These are phyloP conservation scores for Metschnikowia continentalis DNA, from an alignment of 805 yeast species.

Conservation along the genomic window DNA sequence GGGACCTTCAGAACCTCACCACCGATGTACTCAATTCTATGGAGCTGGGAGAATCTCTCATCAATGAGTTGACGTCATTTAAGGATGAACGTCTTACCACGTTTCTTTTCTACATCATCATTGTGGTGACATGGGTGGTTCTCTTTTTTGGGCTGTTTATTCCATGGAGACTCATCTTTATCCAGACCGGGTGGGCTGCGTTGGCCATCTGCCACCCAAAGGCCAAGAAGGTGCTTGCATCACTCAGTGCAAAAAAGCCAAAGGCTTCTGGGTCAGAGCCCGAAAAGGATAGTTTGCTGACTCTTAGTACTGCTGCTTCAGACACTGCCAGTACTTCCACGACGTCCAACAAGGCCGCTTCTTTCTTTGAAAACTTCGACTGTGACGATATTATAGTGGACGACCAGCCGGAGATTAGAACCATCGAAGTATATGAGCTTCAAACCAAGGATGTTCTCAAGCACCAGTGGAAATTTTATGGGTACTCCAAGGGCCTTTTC, in stretches of 20 bases:
- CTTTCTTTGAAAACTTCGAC: constrained; percentile 28
- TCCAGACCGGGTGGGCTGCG: constrained; percentile 53
- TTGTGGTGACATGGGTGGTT: constrained; percentile 32
- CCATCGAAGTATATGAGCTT: constrained; percentile 77
- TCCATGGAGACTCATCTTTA: constrained; percentile 62
- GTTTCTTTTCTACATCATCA: constrained; percentile 42
- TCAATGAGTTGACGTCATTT: constrained; percentile 65
- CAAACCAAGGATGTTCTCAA: constrained; percentile 61
- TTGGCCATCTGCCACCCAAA: constrained; percentile 60
- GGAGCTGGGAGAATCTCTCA: constrained; percentile 50
- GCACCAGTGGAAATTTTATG: constrained; percentile 56
- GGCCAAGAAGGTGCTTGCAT: constrained; percentile 27
- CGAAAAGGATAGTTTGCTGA: constrained; percentile 8
- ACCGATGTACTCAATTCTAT: constrained; percentile 48
- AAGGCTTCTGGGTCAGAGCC: constrained; percentile 27
- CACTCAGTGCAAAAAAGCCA: constrained; percentile 21
- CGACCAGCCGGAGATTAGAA: constrained; percentile 54
- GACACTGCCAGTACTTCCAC: background rate
- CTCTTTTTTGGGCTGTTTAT: constrained; percentile 46
- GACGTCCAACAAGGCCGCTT: background rate
- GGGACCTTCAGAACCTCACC: constrained; percentile 68
- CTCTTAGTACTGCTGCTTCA: background rate
- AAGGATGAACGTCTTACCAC: constrained; percentile 66
- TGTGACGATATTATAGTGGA: constrained; percentile 61
- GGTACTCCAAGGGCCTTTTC: constrained; percentile 55